Evolutionary conservation across 225 moss, liverwort and hornwort genomes (phyloP).

Genomic region (Ulota crispa): DNA sequence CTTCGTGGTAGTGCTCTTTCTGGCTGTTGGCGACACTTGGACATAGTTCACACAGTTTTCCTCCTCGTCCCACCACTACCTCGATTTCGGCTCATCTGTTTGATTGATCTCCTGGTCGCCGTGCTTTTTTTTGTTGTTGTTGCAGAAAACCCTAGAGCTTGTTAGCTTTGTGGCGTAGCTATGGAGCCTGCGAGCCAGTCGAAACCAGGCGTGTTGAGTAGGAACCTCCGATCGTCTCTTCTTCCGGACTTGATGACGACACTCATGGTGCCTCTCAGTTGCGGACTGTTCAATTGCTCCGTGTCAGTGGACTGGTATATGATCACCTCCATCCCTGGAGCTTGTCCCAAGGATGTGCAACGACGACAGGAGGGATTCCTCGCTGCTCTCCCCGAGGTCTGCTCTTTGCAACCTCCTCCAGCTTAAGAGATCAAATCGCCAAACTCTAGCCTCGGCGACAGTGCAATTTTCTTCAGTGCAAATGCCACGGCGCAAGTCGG

Average conservation of each 20-base stretch:
- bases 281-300: slow-evolving; percentile 46
- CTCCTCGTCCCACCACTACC: neutral
- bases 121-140: neutral
- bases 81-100: slow-evolving; percentile 21
- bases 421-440: slow-evolving; percentile 11
- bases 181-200: slow-evolving; percentile 43
- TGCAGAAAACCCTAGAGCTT: neutral
- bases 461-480: neutral
- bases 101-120: neutral
- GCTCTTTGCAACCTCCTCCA: slow-evolving; percentile 37
- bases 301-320: slow-evolving; percentile 39
- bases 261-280: slow-evolving; percentile 42
- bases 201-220: slow-evolving; percentile 9
- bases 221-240: slow-evolving; percentile 2
- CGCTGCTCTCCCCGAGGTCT: slow-evolving; percentile 14
- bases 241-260: slow-evolving; percentile 27
- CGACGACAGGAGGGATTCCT: slow-evolving; percentile 14
- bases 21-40: slow-evolving; percentile 38
- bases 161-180: neutral
- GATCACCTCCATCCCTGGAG: slow-evolving; percentile 25
- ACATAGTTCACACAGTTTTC: slow-evolving; percentile 13
- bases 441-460: neutral
- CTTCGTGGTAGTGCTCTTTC: slow-evolving; percentile 22
- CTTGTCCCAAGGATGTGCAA: slow-evolving; percentile 15
- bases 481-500: neutral